Percentiles rank a stretch among this genome's conserved stretches.
phyloP scores from a whole-genome alignment of 1,139 yeast genomes.

The Pneumocystis oryctolagi region DNA sequence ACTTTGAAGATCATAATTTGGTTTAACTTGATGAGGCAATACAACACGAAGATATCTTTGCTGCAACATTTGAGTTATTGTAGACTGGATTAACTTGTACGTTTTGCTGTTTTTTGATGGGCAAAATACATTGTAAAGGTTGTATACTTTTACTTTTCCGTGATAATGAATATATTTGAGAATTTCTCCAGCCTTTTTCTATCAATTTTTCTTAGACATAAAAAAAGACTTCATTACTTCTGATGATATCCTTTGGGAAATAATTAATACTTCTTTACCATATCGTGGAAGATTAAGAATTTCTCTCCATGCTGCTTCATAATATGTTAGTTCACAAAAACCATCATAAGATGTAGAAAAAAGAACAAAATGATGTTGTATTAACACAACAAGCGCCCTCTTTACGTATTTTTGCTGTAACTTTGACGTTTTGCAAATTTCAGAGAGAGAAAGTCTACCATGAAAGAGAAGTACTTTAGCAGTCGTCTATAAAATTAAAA shows the following conservation, averaged over 20 bases:
- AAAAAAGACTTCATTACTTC: not conserved
- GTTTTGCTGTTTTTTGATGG: not conserved
- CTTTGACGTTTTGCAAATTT: conserved; percentile 20
- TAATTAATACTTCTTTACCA: conserved; percentile 7
- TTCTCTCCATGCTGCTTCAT: conserved; percentile 10
- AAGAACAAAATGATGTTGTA: conserved; percentile 29
- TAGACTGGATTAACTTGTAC: not conserved
- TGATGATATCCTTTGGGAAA: conserved; percentile 3
- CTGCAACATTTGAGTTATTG: not conserved
- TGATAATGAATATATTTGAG: conserved; percentile 52
- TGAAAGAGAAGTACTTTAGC: conserved; percentile 23
- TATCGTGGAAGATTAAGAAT: conserved; percentile 5
- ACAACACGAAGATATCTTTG: conserved; percentile 2
- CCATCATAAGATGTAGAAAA: conserved; percentile 14
- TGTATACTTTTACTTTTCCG: conserved; percentile 31
- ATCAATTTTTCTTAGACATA: not conserved
- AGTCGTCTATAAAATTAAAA: conserved; percentile 15
- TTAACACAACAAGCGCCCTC: conserved; percentile 27
- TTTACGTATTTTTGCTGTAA: conserved; percentile 23
- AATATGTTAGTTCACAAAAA: conserved; percentile 7
- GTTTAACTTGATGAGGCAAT: conserved; percentile 4
- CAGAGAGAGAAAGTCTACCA: conserved; percentile 25
- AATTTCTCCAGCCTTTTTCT: conserved; percentile 39
- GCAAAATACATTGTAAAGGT: not conserved
- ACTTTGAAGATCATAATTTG: not conserved